Conservation (phyloP, 441 rosid species). For the Daphne laureola region DNA sequence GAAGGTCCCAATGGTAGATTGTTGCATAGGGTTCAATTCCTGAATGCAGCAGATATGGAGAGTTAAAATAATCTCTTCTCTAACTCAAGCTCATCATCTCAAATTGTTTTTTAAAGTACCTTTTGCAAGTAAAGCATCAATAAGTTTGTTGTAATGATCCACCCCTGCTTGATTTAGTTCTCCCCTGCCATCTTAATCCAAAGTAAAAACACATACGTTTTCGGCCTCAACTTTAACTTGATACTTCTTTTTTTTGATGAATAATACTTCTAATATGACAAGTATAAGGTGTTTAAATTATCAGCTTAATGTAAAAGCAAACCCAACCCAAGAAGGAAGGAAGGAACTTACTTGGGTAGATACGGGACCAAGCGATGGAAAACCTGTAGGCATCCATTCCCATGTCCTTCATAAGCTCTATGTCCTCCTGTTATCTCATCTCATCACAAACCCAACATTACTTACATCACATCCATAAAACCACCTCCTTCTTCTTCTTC, state of each 20-base stretch:
- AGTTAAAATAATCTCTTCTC: no score
- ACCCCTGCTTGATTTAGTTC: slow-evolving; percentile 64
- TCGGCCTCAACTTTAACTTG: no score
- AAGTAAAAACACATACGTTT: no score
- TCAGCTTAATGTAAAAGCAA: no score
- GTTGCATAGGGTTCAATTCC: slow-evolving; percentile 63
- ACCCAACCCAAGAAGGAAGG: no score
- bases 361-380: slow-evolving; percentile 60
- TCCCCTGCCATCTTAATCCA: slow-evolving; percentile 54
- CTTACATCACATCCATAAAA: background rate
- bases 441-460: no score
- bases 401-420: slow-evolving; percentile 57
- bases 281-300: no score
- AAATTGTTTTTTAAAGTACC: slow-evolving; percentile 18
- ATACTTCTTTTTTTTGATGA: no score
- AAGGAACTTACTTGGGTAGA: slow-evolving; percentile 38
- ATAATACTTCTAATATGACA: no score
- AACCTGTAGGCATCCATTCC: slow-evolving; percentile 59
- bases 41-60: slow-evolving; percentile 4
- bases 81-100: no score
- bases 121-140: slow-evolving; percentile 47
- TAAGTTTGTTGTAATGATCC: slow-evolving; percentile 49
- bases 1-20: slow-evolving; percentile 65
- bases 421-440: slow-evolving; percentile 43
- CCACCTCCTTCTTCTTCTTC: no score